These are phyloP conservation scores for Plasmodium coatneyi DNA, from an alignment of 169 alveolate species.

Conservation along the genomic window DNA sequence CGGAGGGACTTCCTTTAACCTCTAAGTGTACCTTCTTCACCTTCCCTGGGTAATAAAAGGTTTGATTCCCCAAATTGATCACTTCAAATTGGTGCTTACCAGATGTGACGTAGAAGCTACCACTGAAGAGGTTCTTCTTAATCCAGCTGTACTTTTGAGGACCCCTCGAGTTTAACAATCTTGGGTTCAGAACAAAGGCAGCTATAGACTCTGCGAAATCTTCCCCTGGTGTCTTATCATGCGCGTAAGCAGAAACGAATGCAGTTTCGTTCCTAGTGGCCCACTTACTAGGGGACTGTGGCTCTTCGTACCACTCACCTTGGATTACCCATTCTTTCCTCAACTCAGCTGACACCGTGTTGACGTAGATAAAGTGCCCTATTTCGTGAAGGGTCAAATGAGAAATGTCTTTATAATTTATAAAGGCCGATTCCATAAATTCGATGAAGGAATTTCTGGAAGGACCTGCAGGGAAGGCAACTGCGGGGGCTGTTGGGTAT, in stretches of 20 bases:
- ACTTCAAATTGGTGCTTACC: slow-evolving; percentile 84
- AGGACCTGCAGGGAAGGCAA: slow-evolving; percentile 86
- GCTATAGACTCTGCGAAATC: slow-evolving; percentile 85
- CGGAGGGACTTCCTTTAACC: slow-evolving; percentile 78
- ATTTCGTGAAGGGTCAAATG: slow-evolving; percentile 81
- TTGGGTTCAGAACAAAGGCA: slow-evolving; percentile 82
- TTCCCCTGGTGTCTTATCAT: slow-evolving; percentile 85
- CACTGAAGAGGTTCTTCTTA: slow-evolving; percentile 79
- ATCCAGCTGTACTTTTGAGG: slow-evolving; percentile 75
- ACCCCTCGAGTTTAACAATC: slow-evolving; percentile 76
- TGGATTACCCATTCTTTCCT: slow-evolving; percentile 68
- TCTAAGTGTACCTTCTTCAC: slow-evolving; percentile 60
- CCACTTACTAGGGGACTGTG: slow-evolving; percentile 84
- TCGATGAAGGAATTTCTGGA: slow-evolving; percentile 80
- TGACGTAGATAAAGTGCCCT: slow-evolving; percentile 81
- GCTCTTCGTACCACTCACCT: slow-evolving; percentile 85
- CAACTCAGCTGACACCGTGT: slow-evolving; percentile 75
- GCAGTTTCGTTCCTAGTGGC: slow-evolving; percentile 80
- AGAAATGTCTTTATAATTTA: slow-evolving; percentile 81
- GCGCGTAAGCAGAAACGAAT: slow-evolving; percentile 85
- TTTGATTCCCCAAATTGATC: slow-evolving; percentile 82
- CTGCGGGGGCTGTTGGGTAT: slow-evolving; percentile 87
- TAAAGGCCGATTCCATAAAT: slow-evolving; percentile 86
- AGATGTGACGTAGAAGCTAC: slow-evolving; percentile 80
- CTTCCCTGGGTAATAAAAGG: slow-evolving; percentile 84